Base-by-base conservation (phyloP, 495 filamentous ascomycete species). In the Chaetomidium leptoderma region DNA sequence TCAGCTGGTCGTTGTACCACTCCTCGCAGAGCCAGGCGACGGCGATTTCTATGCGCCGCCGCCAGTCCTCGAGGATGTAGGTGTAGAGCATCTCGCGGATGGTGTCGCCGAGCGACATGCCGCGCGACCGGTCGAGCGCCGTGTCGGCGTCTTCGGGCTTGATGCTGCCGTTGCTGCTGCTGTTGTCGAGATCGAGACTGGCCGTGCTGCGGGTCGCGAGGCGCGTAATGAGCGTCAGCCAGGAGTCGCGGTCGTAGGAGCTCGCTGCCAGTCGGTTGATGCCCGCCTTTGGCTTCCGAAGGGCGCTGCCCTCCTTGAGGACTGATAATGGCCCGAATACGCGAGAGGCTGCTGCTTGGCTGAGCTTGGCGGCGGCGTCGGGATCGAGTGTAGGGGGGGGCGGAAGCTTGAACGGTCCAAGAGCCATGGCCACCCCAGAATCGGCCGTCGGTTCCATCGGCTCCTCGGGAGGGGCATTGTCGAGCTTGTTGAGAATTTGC, bases 1-100 rank as follows among this genome's bases (percentile, higher is more conserved):
- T 74, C 24, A 96, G 71, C 37, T 82, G 82, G 69, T 96, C 95
- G 66, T 90, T 93, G 73, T 95, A 97, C 92, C 92, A 99, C 72
- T 99, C 93, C 70, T 99, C 93, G 64, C 87, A 92, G 26, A 97
- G 77, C 93, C 93, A 99, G 17, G 85, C 81, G 52, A 96, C 86
- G 3, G 89, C 92, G 35, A 91, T 80, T 55, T 90, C 91, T 54
- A 97, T 89, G 23, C 92, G 84, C 37, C 81, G 83, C 33, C 91
- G 82, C 72, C 95, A 99, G 71, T 99, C 93, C 56, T 91, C 88
- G 23, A 96, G 77, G 39, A 97, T 81, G 70, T 92, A 96, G 21
- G 78, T 79, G 72, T 87, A 92, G 6, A 98, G 75, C 16, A 80
- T 79, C 62, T 96, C 87, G 19, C 93, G 83, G 53, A 97, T 90